Evolutionary conservation across 2,329 filamentous ascomycete species (phyloP).

Genomic region (Lachnellula occidentalis): DNA sequence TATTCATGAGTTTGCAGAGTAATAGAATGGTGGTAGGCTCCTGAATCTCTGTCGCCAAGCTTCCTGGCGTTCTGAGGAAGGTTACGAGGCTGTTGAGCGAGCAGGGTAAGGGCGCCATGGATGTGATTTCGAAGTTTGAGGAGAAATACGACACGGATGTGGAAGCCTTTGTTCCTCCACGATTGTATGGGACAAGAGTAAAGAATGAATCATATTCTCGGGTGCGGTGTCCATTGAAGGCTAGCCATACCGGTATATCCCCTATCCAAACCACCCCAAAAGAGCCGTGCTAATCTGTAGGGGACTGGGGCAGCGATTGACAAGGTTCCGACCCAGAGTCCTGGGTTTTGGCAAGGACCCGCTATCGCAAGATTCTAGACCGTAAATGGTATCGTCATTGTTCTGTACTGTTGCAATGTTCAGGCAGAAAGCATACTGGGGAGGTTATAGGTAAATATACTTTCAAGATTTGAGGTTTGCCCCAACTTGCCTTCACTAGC

Average conservation of each 20-base stretch:
- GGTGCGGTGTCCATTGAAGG: not conserved
- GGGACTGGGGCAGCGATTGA: not conserved
- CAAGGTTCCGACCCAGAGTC: not conserved
- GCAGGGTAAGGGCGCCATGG: too few relatives aligned
- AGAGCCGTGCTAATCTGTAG: not conserved
- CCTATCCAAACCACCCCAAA: not conserved
- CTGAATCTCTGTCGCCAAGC: too few relatives aligned
- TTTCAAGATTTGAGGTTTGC: not conserved
- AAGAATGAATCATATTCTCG: too few relatives aligned
- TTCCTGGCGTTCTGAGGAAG: too few relatives aligned
- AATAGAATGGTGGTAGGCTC: too few relatives aligned
- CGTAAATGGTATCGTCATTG: not conserved
- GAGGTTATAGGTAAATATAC: too few relatives aligned
- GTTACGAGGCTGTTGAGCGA: too few relatives aligned
- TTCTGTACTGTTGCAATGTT: not conserved
- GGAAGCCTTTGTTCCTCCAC: too few relatives aligned
- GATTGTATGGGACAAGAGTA: too few relatives aligned
- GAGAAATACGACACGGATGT: too few relatives aligned
- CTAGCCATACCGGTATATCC: not conserved
- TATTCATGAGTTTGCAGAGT: too few relatives aligned
- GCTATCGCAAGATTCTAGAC: not conserved
- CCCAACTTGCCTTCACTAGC: not conserved
- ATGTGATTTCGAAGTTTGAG: too few relatives aligned
- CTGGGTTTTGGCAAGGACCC: not conserved
- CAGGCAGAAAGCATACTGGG: not conserved